Conservation (phyloP, 2,329 filamentous ascomycete species). For the Xylaria sp. region DNA sequence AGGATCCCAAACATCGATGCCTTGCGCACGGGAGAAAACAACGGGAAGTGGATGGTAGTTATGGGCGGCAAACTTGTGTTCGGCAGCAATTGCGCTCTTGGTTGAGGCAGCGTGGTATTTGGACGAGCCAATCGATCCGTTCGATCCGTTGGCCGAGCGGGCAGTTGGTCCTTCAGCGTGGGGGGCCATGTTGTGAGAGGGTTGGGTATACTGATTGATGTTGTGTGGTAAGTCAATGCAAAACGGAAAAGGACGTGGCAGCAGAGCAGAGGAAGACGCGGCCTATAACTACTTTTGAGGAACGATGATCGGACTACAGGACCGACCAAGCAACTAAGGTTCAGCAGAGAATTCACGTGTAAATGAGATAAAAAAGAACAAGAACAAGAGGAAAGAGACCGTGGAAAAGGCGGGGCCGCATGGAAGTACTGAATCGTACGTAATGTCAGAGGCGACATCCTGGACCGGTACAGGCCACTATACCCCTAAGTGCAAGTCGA, state of each 20-base stretch:
- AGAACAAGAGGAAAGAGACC: conserved; percentile 29
- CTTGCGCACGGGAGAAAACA: conserved; percentile 87
- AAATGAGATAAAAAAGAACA: conserved; percentile 19
- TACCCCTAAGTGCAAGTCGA: conserved; percentile 69
- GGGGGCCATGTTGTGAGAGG: conserved; percentile 62
- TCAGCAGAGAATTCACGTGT: conserved; percentile 42
- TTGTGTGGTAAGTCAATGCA: conserved; percentile 19
- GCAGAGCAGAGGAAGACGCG: conserved; percentile 23
- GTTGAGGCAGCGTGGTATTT: conserved; percentile 82
- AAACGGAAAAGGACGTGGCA: background rate
- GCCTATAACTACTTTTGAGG: conserved; percentile 2
- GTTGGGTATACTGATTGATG: conserved; percentile 11
- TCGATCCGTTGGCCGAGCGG: conserved; percentile 51
- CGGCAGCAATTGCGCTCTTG: conserved; percentile 79
- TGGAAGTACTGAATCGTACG: conserved; percentile 45
- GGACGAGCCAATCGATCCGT: conserved; percentile 51
- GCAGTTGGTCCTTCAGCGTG: conserved; percentile 61
- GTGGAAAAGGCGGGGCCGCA: conserved; percentile 45
- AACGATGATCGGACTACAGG: background rate
- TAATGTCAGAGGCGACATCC: conserved; percentile 45
- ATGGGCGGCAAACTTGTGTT: conserved; percentile 90
- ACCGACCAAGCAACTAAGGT: conserved; percentile 7
- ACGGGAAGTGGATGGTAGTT: conserved; percentile 98
- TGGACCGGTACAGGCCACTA: conserved; percentile 52
- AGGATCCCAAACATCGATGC: conserved; percentile 94